Evolutionary conservation across 2,329 filamentous ascomycete genomes (phyloP).

Genomic region (Trichoderma pleuroti): DNA sequence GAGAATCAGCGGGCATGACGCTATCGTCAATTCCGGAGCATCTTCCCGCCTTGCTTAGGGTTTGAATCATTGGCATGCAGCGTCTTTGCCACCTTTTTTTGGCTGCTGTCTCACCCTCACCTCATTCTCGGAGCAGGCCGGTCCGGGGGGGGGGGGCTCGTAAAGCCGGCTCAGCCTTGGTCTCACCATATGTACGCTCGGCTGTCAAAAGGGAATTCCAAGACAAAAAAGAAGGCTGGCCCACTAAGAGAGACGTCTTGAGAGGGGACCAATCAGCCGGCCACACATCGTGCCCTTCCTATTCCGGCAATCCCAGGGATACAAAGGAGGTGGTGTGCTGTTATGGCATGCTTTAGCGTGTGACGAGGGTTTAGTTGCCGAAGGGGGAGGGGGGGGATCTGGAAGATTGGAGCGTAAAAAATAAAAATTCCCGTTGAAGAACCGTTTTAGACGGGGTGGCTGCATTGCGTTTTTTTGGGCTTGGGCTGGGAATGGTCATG

Average conservation of each 20-base stretch:
- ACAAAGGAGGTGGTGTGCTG: background rate
- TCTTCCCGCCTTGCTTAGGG: too few species aligned
- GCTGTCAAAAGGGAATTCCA: background rate
- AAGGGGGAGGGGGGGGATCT: background rate
- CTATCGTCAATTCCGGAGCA: background rate
- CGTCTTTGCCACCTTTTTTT: background rate
- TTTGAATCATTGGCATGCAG: background rate
- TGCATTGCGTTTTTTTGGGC: background rate
- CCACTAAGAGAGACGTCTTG: background rate
- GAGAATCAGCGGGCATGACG: background rate
- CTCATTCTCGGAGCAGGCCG: background rate
- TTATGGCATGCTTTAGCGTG: constrained; percentile 10
- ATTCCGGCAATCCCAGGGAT: constrained; percentile 10
- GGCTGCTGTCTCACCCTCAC: background rate
- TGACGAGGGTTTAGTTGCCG: background rate
- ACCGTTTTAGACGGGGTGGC: constrained; percentile 8
- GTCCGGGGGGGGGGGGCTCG: background rate
- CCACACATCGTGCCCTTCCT: constrained; percentile 17
- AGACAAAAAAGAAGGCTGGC: background rate
- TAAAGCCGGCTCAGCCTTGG: background rate
- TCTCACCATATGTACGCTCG: background rate
- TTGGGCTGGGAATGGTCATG: background rate
- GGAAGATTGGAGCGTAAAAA: background rate
- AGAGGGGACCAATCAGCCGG: constrained; percentile 6
- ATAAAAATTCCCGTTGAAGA: background rate